phyloP scores from a whole-genome alignment of 352 stramenopile species.

The Blastocystis hominis region DNA sequence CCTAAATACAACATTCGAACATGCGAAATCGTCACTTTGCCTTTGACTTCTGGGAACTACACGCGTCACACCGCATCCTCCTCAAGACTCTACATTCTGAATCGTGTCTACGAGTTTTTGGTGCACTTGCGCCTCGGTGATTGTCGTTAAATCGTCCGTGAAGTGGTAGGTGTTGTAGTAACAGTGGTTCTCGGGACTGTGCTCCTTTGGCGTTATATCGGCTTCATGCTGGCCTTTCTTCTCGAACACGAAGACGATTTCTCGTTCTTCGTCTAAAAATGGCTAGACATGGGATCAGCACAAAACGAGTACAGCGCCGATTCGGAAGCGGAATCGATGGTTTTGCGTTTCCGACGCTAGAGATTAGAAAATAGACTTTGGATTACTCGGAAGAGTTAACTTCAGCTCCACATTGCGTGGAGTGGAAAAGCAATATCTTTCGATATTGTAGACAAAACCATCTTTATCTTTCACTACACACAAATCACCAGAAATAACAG shows the following conservation, averaged over 20 bases:
- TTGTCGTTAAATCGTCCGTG: not conserved
- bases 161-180: slow-evolving; percentile 44
- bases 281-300: not conserved
- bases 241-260: not conserved
- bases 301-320: not conserved
- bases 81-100: not conserved
- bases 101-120: not conserved
- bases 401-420: not conserved
- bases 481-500: slow-evolving; percentile 26
- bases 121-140: slow-evolving; percentile 2
- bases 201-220: not conserved
- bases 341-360: not conserved
- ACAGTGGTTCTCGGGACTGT: slow-evolving; percentile 36
- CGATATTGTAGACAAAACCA: not conserved
- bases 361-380: not conserved
- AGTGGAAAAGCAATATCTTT: slow-evolving; percentile 33
- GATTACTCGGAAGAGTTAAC: not conserved
- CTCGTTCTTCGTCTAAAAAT: not conserved
- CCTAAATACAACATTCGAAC: slow-evolving; percentile 37
- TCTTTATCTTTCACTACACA: not conserved
- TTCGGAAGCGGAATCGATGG: slow-evolving; percentile 37
- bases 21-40: not conserved
- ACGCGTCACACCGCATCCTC: not conserved
- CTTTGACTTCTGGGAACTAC: slow-evolving; percentile 44
- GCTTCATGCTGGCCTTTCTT: not conserved